Evolutionary conservation across 108 stramenopile species (phyloP).

Genomic region (Skeletonema tropicum): DNA sequence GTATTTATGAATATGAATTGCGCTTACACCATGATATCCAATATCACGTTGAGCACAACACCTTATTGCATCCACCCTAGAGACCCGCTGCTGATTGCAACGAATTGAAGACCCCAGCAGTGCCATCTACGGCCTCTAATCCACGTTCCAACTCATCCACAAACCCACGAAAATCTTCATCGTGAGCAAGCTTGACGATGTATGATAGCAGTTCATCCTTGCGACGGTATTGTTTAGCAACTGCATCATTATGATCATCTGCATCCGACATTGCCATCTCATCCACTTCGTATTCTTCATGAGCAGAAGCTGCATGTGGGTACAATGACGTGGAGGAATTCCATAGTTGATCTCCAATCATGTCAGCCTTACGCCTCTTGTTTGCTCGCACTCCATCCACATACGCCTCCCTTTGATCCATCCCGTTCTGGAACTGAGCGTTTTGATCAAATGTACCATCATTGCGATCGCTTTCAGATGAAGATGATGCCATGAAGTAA

Average conservation of each 20-base stretch:
- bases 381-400: slow-evolving; percentile 8
- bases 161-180: slow-evolving; percentile 41
- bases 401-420: slow-evolving; percentile 28
- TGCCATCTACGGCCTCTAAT: slow-evolving; percentile 22
- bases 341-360: slow-evolving; percentile 15
- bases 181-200: slow-evolving; percentile 41
- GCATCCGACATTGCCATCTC: not conserved
- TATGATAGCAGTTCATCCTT: slow-evolving; percentile 32
- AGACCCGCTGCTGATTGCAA: not conserved
- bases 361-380: slow-evolving; percentile 22
- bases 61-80: not conserved
- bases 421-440: slow-evolving; percentile 7
- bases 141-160: slow-evolving; percentile 49
- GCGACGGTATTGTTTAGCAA: slow-evolving; percentile 6
- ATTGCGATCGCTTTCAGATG: not conserved
- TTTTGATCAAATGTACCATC: not conserved
- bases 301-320: not conserved
- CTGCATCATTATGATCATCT: not conserved
- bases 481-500: slow-evolving; percentile 15
- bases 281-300: not conserved
- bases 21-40: not conserved
- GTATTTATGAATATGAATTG: not conserved
- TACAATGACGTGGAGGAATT: not conserved
- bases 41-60: not conserved
- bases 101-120: slow-evolving; percentile 14